These are phyloP conservation scores for Ophiostoma ulmi DNA, from an alignment of 2,329 filamentous ascomycete genomes.

Conservation along the genomic window DNA sequence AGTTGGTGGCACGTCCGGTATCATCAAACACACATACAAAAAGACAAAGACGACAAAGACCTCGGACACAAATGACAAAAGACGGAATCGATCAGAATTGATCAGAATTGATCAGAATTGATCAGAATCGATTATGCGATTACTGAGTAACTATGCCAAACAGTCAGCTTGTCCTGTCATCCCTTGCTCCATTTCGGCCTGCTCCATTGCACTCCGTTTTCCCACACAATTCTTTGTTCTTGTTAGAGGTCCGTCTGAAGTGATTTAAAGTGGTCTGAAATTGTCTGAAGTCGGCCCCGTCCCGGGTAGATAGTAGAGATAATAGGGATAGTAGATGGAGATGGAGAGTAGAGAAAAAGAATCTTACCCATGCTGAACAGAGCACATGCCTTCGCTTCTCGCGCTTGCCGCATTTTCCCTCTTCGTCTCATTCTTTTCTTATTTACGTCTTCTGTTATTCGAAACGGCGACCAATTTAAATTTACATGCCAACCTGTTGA, in stretches of 20 bases:
- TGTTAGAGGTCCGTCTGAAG: conserved; percentile 9
- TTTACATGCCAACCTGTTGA: background rate
- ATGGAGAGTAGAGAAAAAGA: background rate
- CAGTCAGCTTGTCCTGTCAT: conserved; percentile 11
- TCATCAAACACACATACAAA: background rate
- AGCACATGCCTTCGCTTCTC: no score
- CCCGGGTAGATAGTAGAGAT: no score
- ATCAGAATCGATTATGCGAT: background rate
- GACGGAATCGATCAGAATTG: background rate
- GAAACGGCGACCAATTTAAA: background rate
- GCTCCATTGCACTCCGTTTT: background rate
- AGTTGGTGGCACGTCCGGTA: background rate
- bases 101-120: background rate
- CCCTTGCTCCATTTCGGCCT: background rate
- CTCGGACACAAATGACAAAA: no score
- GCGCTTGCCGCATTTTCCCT: no score
- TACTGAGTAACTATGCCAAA: background rate
- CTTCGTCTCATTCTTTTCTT: background rate
- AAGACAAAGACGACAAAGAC: background rate
- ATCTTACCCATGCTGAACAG: no score
- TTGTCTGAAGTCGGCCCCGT: background rate
- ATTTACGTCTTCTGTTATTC: background rate
- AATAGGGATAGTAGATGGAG: no score
- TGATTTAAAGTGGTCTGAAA: background rate
- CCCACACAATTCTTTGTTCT: background rate